Percentiles rank a stretch among this genome's conserved stretches.
Evolutionary conservation across 2,329 filamentous ascomycete species (phyloP).

Genomic region (Aspergillus quadrilineatus): DNA sequence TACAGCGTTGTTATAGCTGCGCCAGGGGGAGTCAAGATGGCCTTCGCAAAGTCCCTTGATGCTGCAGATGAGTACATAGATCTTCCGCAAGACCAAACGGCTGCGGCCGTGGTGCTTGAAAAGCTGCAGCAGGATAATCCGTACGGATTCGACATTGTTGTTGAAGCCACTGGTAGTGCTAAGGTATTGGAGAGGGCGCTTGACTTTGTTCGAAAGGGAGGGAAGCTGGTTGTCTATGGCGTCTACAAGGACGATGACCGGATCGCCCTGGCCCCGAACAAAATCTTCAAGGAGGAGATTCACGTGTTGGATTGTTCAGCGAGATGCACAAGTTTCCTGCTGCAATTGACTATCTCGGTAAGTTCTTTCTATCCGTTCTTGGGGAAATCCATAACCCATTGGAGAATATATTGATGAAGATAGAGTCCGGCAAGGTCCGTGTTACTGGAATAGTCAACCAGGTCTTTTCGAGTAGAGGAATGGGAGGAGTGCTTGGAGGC

Average conservation of each 20-base stretch:
- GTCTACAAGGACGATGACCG: conserved; percentile 64
- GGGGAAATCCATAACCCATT: too few species aligned
- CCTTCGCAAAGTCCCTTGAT: conserved; percentile 56
- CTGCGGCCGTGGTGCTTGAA: conserved; percentile 22
- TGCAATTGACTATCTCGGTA: conserved; percentile 52
- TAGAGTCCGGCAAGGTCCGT: conserved; percentile 41
- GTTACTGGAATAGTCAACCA: conserved; percentile 70
- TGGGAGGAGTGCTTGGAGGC: conserved; percentile 68
- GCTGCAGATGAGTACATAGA: conserved; percentile 52
- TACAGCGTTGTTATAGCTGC: conserved; percentile 70
- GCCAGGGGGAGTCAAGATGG: conserved; percentile 68
- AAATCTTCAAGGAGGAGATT: conserved; percentile 70
- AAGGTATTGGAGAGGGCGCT: conserved; percentile 70
- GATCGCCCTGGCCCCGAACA: conserved; percentile 67
- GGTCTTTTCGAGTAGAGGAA: conserved; percentile 68
- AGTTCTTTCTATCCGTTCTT: not conserved
- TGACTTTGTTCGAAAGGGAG: conserved; percentile 68
- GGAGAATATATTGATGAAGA: too few species aligned
- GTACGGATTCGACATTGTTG: conserved; percentile 71
- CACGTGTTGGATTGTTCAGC: conserved; percentile 72
- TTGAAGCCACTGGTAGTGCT: conserved; percentile 69
- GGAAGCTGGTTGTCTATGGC: conserved; percentile 70
- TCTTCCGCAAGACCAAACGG: conserved; percentile 53
- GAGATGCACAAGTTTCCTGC: conserved; percentile 72
- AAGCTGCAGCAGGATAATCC: conserved; percentile 64